Base-by-base conservation (phyloP, 805 yeast species). In the Komagataella pastoris region DNA sequence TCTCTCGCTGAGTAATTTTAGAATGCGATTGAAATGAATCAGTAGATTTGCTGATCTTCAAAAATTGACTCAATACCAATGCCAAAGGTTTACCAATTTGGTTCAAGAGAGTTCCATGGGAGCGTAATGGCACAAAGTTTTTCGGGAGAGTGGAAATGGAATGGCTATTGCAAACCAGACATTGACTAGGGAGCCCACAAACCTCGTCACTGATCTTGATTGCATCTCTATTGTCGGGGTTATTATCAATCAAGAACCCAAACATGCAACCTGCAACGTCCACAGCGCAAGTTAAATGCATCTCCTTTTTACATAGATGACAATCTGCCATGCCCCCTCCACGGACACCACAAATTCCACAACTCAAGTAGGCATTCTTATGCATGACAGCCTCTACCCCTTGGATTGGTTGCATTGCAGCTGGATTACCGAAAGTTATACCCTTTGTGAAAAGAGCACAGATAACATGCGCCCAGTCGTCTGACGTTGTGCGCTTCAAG, bases 401-500 rank as follows among this genome's bases (percentile, higher is more conserved):
- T 21, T 64, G 57, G 6, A 75, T 64, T 0, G 82, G 83, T 55
- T 80, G 82, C 55, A 81, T 49, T 12, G 65, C 47, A 18, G 60
- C 54, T 1, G 70, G 40, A 54, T 73, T 67, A 0, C 72, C 79
- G 59, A 74, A 78, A 24, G 63, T 65, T 4, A 74, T 61, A n/a
- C 68, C 66, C 3, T 75, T 65, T 24, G 69, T 67, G 60, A 81
- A 81, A 0, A 85, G 49, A 0, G 90, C 82, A 65, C 97, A 89
- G 2, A 77, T 54, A 2, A 83, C 67, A 68, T 89, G 97, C 40
- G 81, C 80, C 97, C 97, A 89, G 53, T 73, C 71, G 1, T 86
- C 86, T 52, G 73, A 76, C 3, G 61, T 57, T 0, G 93, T 80
- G n/a, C 88, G 72, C 59, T 85, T 85, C 57, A 88, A 62, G 30